Percentiles rank a stretch among this genome's conserved stretches.
Conservation (phyloP, 192 early-diverging fungal species). For the Phlyctochytrium bullatum region DNA sequence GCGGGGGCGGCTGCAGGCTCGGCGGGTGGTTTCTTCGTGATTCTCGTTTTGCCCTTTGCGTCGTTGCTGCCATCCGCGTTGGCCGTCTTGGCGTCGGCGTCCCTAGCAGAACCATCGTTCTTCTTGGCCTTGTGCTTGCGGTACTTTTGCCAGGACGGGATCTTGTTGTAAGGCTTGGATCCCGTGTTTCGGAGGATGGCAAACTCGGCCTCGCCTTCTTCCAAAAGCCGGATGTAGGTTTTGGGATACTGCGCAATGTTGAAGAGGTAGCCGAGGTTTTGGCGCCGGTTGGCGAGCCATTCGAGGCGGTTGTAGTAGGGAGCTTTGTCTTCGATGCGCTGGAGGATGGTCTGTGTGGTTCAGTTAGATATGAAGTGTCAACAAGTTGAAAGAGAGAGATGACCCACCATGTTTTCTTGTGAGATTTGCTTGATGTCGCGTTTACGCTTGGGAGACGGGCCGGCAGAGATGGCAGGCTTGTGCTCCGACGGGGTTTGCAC, state of each 20-base stretch:
- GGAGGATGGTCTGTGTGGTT: conserved; percentile 33
- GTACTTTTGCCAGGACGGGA: too few relatives aligned
- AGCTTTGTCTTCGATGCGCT: conserved; percentile 46
- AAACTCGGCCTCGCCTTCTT: conserved; percentile 18
- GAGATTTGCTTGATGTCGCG: conserved; percentile 26
- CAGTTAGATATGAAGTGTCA: neutral
- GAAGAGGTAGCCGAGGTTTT: conserved; percentile 44
- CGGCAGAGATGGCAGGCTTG: conserved; percentile 14
- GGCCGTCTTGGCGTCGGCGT: neutral
- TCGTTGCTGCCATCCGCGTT: neutral
- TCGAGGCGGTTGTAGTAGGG: conserved; percentile 43
- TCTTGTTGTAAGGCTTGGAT: neutral
- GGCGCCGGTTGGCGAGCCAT: conserved; percentile 37
- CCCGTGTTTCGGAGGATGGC: neutral
- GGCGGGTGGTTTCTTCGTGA: neutral
- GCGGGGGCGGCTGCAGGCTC: neutral
- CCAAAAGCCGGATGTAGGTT: conserved; percentile 31
- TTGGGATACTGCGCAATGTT: conserved; percentile 51
- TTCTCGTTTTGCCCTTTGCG: neutral
- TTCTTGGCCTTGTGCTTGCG: conserved; percentile 4
- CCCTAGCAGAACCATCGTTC: too few relatives aligned
- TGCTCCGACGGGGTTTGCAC: conserved; percentile 9
- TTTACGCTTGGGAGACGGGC: conserved; percentile 24
- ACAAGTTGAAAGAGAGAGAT: neutral
- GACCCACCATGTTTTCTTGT: conserved; percentile 29